Evolutionary conservation across 2,329 filamentous ascomycete genomes (phyloP).

Genomic region (Trichoderma sp.): DNA sequence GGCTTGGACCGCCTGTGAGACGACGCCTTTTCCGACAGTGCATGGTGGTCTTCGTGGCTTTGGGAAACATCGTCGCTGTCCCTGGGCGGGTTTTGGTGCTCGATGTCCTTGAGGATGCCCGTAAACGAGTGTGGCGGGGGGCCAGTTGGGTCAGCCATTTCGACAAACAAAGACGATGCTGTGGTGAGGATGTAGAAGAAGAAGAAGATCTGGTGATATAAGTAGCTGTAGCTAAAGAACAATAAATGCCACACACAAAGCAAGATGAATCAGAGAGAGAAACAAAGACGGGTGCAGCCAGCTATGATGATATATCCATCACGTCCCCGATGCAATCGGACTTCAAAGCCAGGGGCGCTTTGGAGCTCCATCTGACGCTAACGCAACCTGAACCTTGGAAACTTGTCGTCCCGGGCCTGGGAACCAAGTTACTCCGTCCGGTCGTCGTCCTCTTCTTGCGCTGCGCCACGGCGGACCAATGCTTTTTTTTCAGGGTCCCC

Average conservation of each 20-base stretch:
- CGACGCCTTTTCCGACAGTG: neutral
- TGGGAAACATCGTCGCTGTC: neutral
- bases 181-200: neutral
- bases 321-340: neutral
- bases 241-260: no score
- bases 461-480: constrained; percentile 11
- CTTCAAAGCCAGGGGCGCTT: constrained; percentile 6
- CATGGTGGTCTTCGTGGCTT: neutral
- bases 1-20: constrained; percentile 22
- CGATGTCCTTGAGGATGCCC: constrained; percentile 8
- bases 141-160: neutral
- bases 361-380: constrained; percentile 13
- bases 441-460: neutral
- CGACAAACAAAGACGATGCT: neutral
- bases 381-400: neutral
- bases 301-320: neutral
- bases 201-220: neutral
- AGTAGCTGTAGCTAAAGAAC: neutral
- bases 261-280: neutral
- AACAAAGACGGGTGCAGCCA: neutral
- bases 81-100: neutral
- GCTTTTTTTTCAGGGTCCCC: neutral
- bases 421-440: constrained; percentile 12
- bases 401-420: neutral
- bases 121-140: constrained; percentile 11